Evolutionary conservation across 805 yeast species (phyloP).

Genomic region (Candida nitratophila): DNA sequence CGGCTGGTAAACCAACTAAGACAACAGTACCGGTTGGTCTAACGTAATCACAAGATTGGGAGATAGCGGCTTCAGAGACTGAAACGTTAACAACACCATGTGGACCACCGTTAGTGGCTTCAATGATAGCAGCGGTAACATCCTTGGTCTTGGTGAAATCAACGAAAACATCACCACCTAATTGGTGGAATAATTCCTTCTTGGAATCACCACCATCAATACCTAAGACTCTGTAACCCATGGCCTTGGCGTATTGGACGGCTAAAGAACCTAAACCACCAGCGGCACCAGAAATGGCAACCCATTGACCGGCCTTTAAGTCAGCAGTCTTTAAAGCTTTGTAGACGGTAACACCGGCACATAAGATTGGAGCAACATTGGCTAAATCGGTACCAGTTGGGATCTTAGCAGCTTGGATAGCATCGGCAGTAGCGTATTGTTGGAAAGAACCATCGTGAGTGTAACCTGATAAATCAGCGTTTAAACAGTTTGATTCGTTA

Average conservation of each 20-base stretch:
- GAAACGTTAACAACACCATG: conserved; percentile 48
- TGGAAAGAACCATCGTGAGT: conserved; percentile 62
- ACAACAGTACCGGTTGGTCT: conserved; percentile 53
- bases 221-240: conserved; percentile 42
- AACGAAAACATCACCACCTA: conserved; percentile 42
- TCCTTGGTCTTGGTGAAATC: conserved; percentile 36
- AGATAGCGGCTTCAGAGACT: conserved; percentile 41
- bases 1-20: conserved; percentile 58
- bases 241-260: conserved; percentile 41
- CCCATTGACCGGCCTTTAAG: conserved; percentile 43
- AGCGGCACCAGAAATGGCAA: conserved; percentile 44
- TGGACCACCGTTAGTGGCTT: conserved; percentile 42
- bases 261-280: conserved; percentile 49
- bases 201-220: conserved; percentile 45
- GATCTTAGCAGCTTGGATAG: conserved; percentile 42
- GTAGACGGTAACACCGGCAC: conserved; percentile 50
- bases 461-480: conserved; percentile 68
- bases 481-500: conserved; percentile 58
- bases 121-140: conserved; percentile 32
- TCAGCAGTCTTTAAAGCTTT: conserved; percentile 46
- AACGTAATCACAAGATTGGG: conserved; percentile 34
- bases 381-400: conserved; percentile 42
- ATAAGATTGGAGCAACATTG: conserved; percentile 39
- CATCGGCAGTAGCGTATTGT: conserved; percentile 48
- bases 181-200: conserved; percentile 29